Percentiles rank a stretch among this genome's conserved stretches.
These are phyloP conservation scores for Canna indica DNA, from an alignment of 176 grass and related monocot genomes.

Conservation along the genomic window DNA sequence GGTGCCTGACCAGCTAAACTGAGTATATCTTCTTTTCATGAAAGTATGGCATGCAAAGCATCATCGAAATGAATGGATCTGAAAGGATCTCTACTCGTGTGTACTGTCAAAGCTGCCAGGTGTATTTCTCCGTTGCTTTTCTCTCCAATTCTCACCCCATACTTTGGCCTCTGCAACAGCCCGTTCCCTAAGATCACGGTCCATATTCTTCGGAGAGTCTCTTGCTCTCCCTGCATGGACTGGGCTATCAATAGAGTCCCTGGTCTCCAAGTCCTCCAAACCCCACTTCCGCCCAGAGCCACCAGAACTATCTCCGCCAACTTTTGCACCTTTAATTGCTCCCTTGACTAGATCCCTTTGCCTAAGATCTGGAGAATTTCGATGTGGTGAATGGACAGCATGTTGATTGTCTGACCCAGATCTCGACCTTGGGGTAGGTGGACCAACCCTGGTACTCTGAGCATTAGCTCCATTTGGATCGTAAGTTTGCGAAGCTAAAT, in stretches of 20 bases:
- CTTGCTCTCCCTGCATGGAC: conserved; percentile 38
- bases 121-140: conserved; percentile 22
- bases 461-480: conserved; percentile 50
- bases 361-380: conserved; percentile 47
- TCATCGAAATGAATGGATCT: neutral
- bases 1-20: neutral
- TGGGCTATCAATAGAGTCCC: conserved; percentile 38
- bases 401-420: conserved; percentile 39
- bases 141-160: conserved; percentile 55
- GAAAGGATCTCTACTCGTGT: conserved; percentile 9
- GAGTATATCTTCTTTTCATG: neutral
- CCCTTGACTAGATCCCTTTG: conserved; percentile 34
- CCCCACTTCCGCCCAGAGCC: conserved; percentile 61
- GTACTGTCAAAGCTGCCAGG: conserved; percentile 31
- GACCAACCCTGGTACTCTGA: conserved; percentile 40
- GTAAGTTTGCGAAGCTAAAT: conserved; percentile 89
- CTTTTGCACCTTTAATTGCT: conserved; percentile 33
- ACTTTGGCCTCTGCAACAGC: conserved; percentile 30
- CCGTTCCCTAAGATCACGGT: conserved; percentile 10
- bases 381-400: conserved; percentile 32
- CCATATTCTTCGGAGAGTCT: conserved; percentile 23
- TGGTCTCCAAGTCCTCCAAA: conserved; percentile 41
- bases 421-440: conserved; percentile 56
- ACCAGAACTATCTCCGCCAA: conserved; percentile 33
- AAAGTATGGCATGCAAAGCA: neutral